Evolutionary conservation across 306 rosid genomes (phyloP), one percentile per base, ranked within the genome.

Genomic region (Sindora glabra): DNA sequence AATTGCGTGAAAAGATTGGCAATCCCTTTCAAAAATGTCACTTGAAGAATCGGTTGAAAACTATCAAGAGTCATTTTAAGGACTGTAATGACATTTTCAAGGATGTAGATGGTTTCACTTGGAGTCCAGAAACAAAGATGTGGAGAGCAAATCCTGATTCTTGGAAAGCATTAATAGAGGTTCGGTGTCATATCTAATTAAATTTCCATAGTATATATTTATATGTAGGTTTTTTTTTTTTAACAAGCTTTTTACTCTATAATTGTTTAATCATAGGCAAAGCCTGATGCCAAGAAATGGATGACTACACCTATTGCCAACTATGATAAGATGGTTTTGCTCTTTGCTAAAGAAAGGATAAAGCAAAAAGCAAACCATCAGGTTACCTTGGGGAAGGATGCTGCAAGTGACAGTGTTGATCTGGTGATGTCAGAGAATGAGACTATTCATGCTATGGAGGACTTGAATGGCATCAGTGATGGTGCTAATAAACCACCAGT

Each of bases 201-300:
- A 9, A 18, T 13, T 40, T 5, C 18, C 15, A 6, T n/a, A 14
- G 5, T 10, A n/a, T 40, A n/a, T 40, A 5, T 16, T 5, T 37
- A 0, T 10, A 14, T 40, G 18, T n/a, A 21, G 18, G 11, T 40
- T n/a, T n/a, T 40, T 5, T 3, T 40, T n/a, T 4, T 1, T 6
- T 40, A 4, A 13, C 3, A 8, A n/a, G n/a, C n/a, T n/a, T 13
- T 40, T 40, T 40, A 14, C 46, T 40, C 5, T 10, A 4, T 40
- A 10, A 8, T 40, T 14, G 13, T 17, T 15, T 2, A 33, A 8
- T 33, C 19, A n/a, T 26, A 57, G 73, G 73, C 22, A 38, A 68
- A 62, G 19, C 73, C 67, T 6, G 66, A 59, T n/a, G 73, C 73
- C 17, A 58, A 44, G 52, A 68, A 68, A 30, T 68, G 73, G 66